Conservation (phyloP, 495 filamentous ascomycete genomes). For the Parathielavia hyrcaniae region DNA sequence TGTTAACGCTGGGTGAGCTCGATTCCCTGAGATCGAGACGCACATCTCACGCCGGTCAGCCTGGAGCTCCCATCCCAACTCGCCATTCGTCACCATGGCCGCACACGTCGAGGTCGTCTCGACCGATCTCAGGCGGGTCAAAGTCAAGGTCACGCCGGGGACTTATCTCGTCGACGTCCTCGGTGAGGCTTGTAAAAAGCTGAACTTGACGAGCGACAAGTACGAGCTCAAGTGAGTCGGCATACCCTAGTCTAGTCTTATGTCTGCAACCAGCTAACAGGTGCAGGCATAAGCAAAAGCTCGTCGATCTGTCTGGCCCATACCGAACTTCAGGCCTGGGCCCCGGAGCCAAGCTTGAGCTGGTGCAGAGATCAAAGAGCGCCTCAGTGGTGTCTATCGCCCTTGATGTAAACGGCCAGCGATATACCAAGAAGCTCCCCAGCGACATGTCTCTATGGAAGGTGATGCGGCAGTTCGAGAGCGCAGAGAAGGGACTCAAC, state of each 20-base stretch:
- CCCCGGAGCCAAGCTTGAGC: slow-evolving; percentile 84
- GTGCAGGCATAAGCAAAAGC: slow-evolving; percentile 68
- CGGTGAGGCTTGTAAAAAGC: slow-evolving; percentile 76
- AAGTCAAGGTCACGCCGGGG: slow-evolving; percentile 75
- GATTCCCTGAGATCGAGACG: not conserved
- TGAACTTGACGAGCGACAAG: slow-evolving; percentile 62
- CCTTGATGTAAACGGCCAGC: slow-evolving; percentile 68
- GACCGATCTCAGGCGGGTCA: slow-evolving; percentile 60
- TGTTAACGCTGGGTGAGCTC: too few relatives aligned
- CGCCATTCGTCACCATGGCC: slow-evolving; percentile 52
- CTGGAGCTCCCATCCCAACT: not conserved
- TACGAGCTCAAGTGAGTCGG: slow-evolving; percentile 70
- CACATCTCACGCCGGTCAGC: not conserved
- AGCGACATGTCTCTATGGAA: slow-evolving; percentile 82
- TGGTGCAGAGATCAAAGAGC: slow-evolving; percentile 75
- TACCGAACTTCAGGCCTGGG: slow-evolving; percentile 81
- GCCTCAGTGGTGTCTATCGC: slow-evolving; percentile 79
- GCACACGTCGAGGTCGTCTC: slow-evolving; percentile 86
- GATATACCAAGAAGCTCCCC: slow-evolving; percentile 74
- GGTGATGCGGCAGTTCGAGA: slow-evolving; percentile 82
- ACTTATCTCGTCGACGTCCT: slow-evolving; percentile 77
- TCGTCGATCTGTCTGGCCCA: slow-evolving; percentile 73
- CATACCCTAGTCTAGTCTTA: not conserved
- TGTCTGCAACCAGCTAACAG: not conserved
- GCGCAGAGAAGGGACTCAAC: slow-evolving; percentile 56